These are phyloP conservation scores for Trebouxia sp. DNA, from an alignment of 139 green algal species.

Conservation along the genomic window DNA sequence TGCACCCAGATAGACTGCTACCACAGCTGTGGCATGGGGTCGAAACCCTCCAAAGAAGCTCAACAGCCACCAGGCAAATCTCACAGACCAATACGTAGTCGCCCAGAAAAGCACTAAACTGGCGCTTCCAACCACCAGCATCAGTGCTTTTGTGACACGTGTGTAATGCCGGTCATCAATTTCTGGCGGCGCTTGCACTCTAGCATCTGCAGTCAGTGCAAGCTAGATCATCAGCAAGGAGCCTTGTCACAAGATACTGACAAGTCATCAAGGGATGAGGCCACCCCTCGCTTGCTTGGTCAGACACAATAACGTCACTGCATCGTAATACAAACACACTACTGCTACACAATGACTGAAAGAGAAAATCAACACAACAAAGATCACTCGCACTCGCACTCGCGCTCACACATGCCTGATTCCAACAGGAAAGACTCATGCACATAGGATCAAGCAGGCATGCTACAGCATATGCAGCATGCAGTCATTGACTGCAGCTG, in stretches of 20 bases:
- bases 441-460: no score
- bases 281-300: no score
- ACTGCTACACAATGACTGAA: not conserved
- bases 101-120: conserved; percentile 3
- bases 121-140: not conserved
- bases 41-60: conserved; percentile 1
- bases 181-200: conserved; percentile 6
- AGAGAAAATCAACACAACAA: no score
- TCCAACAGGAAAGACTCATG: no score
- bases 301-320: not conserved
- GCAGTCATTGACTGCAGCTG: no score
- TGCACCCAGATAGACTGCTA: conserved; percentile 1
- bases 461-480: no score
- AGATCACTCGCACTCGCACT: no score
- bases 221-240: no score
- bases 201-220: not conserved
- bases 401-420: no score
- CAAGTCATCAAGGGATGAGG: not conserved
- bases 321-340: not conserved
- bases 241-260: not conserved
- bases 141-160: not conserved
- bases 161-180: conserved; percentile 23
- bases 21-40: not conserved
- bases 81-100: not conserved
- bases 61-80: not conserved